Evolutionary conservation across 2,329 filamentous ascomycete genomes (phyloP), one percentile per base, ranked within the genome.

Genomic region (Chalara sp.): DNA sequence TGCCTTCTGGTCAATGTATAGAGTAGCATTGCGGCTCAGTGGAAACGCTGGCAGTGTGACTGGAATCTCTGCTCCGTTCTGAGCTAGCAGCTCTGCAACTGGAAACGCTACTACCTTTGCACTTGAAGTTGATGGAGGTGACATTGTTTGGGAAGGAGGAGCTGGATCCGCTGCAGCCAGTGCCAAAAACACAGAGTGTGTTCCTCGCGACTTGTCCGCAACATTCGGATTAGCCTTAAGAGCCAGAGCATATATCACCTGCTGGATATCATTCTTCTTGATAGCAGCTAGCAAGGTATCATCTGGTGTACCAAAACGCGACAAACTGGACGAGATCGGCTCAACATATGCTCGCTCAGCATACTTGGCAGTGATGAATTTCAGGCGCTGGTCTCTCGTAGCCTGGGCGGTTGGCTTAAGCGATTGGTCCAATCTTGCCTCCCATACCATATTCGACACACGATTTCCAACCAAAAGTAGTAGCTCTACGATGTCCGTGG

Each of bases 371-470:
- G 89, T 97, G 68, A 99, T 97, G 67, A 96, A 99, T 59, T 80
- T 86, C n/a, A 97, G 75, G 28, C 93, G 82, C 67, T 96, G 89
- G 67, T 99, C 93, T 40, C 93, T 82, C 5, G 84, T 91, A 29
- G 91, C 89, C 60, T 85, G 83, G 0, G 89, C 78, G 1, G 76
- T 73, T 5, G 89, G 90, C 65, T 96, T 97, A 44, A 32, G 51
- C 5, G 78, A 72, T 29, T 78, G 78, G 53, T 96, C 89, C 29
- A 97, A 76, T 54, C 74, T 87, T 11, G 90, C 85, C 72, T 99
- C 93, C 89, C 91, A 99, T 21, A 99, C 78, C 84, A 92, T 92
- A 69, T 99, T 99, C 61, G 91, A 93, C 47, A 96, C 83, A 47
- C 91, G 83, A 67, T 99, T 99, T 55, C 95, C 95, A 56, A 99